A percentile compares a stretch with the other conserved stretches of the same genome.
phyloP scores from a whole-genome alignment of 257 asterid genomes.

The Capsicum chinense region DNA sequence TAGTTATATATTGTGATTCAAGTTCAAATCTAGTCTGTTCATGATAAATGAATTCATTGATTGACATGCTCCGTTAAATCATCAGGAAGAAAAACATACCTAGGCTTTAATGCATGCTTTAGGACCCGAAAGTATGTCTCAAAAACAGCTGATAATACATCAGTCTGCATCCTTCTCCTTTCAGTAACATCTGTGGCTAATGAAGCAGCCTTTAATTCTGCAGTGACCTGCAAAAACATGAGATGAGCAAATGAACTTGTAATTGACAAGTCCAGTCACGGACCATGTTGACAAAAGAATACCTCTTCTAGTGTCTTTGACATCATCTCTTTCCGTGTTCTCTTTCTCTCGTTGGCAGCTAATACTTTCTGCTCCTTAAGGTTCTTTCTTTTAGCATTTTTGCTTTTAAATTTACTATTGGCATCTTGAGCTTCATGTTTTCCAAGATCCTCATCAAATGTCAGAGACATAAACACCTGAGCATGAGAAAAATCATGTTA shows the following conservation, averaged over 20 bases:
- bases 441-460: slow-evolving; percentile 89
- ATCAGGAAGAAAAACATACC: slow-evolving; percentile 46
- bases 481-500: neutral
- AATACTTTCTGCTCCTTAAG: slow-evolving; percentile 59
- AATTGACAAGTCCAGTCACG: slow-evolving; percentile 23
- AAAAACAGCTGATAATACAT: slow-evolving; percentile 80
- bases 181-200: slow-evolving; percentile 79
- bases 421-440: slow-evolving; percentile 57
- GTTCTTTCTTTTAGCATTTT: slow-evolving; percentile 62
- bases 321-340: slow-evolving; percentile 60
- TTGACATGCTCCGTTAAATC: neutral
- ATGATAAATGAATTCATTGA: neutral
- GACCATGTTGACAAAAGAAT: slow-evolving; percentile 28
- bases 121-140: slow-evolving; percentile 79
- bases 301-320: slow-evolving; percentile 92
- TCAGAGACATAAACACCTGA: slow-evolving; percentile 74
- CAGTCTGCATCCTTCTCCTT: slow-evolving; percentile 78
- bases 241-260: slow-evolving; percentile 27
- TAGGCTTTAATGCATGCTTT: slow-evolving; percentile 59
- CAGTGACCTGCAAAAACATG: slow-evolving; percentile 65
- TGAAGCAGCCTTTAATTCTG: slow-evolving; percentile 86
- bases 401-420: slow-evolving; percentile 55
- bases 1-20: slow-evolving; percentile 22
- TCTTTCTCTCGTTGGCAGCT: slow-evolving; percentile 70
- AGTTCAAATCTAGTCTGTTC: slow-evolving; percentile 18